Conservation (phyloP, 257 asterid genomes). For the Solanum okadae region DNA sequence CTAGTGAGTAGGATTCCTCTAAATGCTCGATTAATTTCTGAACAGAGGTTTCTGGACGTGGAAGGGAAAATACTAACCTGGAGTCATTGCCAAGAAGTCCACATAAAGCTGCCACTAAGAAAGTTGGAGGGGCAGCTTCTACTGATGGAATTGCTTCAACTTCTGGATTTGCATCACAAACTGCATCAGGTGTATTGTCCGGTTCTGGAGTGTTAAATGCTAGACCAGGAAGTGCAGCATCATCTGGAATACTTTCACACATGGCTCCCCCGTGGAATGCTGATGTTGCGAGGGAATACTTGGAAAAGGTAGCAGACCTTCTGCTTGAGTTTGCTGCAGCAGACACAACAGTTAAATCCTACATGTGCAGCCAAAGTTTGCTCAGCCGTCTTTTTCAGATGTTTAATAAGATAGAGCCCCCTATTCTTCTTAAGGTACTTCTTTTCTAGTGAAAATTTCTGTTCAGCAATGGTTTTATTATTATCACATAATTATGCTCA, state of each 20-base stretch:
- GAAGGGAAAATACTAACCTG: conserved; percentile 57
- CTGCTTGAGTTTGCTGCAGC: conserved; percentile 93
- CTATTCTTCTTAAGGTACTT: conserved; percentile 85
- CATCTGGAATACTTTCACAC: conserved; percentile 87
- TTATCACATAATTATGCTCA: background rate
- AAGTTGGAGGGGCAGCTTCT: conserved; percentile 42
- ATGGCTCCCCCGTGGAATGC: conserved; percentile 91
- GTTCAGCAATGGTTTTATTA: background rate
- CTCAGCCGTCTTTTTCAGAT: conserved; percentile 96
- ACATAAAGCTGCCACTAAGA: conserved; percentile 58
- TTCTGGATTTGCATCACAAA: conserved; percentile 67
- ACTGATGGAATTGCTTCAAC: conserved; percentile 51
- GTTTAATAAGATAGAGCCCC: conserved; percentile 95
- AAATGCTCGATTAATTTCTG: conserved; percentile 10
- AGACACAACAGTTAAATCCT: conserved; percentile 83
- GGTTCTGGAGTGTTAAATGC: conserved; percentile 97
- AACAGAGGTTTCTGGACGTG: conserved; percentile 85
- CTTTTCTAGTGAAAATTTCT: background rate
- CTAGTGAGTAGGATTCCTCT: conserved; percentile 1
- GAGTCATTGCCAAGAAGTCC: conserved; percentile 68
- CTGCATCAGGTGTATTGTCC: conserved; percentile 89
- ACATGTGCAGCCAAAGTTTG: conserved; percentile 96
- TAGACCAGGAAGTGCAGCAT: conserved; percentile 93
- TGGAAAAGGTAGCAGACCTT: conserved; percentile 96
- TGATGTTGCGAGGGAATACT: conserved; percentile 89